Base-by-base conservation (phyloP, 2,329 filamentous ascomycete genomes). In the Trichoderma atrobrunneum region DNA sequence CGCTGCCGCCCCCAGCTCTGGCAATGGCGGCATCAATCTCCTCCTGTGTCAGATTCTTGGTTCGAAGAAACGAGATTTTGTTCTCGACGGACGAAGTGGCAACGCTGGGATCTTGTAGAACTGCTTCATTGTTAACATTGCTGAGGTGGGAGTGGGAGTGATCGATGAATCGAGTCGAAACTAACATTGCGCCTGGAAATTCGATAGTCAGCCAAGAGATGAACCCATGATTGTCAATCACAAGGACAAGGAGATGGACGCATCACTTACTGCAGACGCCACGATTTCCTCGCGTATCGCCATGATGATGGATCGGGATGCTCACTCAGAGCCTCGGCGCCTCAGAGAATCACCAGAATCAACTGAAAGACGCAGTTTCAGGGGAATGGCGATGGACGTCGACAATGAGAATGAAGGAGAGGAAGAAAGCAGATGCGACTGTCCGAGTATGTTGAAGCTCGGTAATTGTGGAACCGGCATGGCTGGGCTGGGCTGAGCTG, bases 1-100 rank as follows among this genome's bases (percentile, higher is more conserved):
- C 88, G 77, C 90, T 79, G 76, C 87, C 88, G 77, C 90, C 90
- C 74, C 91, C 90, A 61, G 90, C 90, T 78, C 95, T 90, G 56
- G 93, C 88, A 76, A 99, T 87, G 18, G 97, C 93, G 48, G 89
- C 86, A 79, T 96, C 93, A 78, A 99, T 92, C 83, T 99, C 97
- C 82, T 98, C 95, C 81, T 96, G 93, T 1, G 95, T 98, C 70
- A 99, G 88, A 82, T 99, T 98, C 84, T 99, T 99, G 8, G 95
- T 97, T 81, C 95, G 93, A 24, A 99, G 87, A 77, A 99, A 99
- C 10, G 94, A 92, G 73, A 98, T 89, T 75, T 94, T 91, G 82
- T 96, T 98, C 79, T 98, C 96, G 74, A 97, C 85, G n/a, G 96
- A 92, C 6, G 96, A 95, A 11, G 90, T 90, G 48, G 94, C 90